These are phyloP conservation scores for Aspergillus diversus DNA, from an alignment of 495 filamentous ascomycete genomes.

Conservation along the genomic window DNA sequence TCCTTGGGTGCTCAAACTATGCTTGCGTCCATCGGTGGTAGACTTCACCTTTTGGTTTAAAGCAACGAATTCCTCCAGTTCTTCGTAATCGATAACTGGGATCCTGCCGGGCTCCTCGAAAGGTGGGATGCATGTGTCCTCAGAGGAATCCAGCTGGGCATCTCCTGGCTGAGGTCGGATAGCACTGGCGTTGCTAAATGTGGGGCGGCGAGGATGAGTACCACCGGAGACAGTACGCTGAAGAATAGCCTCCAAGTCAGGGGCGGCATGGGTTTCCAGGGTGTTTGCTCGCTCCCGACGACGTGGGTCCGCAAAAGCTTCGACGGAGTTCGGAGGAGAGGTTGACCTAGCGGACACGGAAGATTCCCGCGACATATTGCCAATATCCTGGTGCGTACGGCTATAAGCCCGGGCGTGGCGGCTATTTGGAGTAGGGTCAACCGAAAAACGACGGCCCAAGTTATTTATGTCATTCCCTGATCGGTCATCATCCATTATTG, in stretches of 20 bases:
- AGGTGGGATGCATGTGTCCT: conserved; percentile 82
- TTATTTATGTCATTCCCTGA: conserved; percentile 46
- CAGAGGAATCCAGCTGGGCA: conserved; percentile 56
- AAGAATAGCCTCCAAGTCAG: conserved; percentile 62
- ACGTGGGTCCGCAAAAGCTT: conserved; percentile 85
- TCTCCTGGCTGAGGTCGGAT: conserved; percentile 51
- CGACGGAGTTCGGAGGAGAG: conserved; percentile 95
- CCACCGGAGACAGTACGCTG: conserved; percentile 72
- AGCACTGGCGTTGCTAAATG: conserved; percentile 62
- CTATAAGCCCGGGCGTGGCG: conserved; percentile 45
- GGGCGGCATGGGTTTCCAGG: conserved; percentile 60
- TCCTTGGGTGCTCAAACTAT: conserved; percentile 57
- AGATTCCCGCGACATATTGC: conserved; percentile 51
- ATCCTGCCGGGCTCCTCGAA: conserved; percentile 59
- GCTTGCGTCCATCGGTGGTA: conserved; percentile 44
- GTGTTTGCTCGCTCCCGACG: conserved; percentile 70
- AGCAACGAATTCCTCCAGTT: conserved; percentile 82
- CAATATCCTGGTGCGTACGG: conserved; percentile 47
- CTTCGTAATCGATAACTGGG: conserved; percentile 81
- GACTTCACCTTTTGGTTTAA: conserved; percentile 53
- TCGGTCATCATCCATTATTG: conserved; percentile 78
- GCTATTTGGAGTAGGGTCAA: conserved; percentile 41
- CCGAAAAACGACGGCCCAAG: conserved; percentile 43
- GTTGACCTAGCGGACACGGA: conserved; percentile 68
- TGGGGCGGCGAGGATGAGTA: conserved; percentile 64